Evolutionary conservation across 768 basidiomycete genomes (phyloP), one percentile per base, ranked within the genome.

Genomic region (Sarcodon sp.): DNA sequence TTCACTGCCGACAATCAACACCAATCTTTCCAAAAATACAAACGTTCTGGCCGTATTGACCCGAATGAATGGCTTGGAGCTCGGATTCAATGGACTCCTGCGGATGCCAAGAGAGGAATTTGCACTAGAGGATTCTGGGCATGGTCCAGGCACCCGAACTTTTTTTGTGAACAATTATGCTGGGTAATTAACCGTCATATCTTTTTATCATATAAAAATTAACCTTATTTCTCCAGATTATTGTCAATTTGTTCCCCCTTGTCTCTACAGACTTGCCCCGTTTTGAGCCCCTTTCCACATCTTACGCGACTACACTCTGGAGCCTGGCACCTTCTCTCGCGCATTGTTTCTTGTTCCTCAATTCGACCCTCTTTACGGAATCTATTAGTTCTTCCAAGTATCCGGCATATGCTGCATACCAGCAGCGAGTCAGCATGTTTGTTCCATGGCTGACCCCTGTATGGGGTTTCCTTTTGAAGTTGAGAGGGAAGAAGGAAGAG

Each of bases 1-100:
- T 90, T 87, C 65, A 79, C 75, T 1, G 76, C 93, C 4, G 94
- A 98, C 62, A 91, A 93, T 55, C 88, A 92, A 60, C 94, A 97
- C 56, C 92, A 77, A 62, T 77, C 83, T 3, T 94, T 72, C 64
- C 87, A 89, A 53, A 75, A 75, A 0, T 85, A 80, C 64, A 97
- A 98, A 62, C 77, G 79, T 51, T 61, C 61, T 33, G 58, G 66
- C 47, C 59, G 61, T 5, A 62, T 64, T 9, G 55, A 65, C 45
- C 57, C 61, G 16, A 75, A 73, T 50, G 67, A 87, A 8, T 84
- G 87, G 83, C 64, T 67, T 18, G 77, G 79, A 7, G 75, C 84
- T 3, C 70, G 76, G 21, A 71, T 87, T n/a, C 50, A 66, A 5
- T 86, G 83, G 76, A 79, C 77, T 1, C 68, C 74, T 15, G 73